phyloP scores from a whole-genome alignment of 208 protist species.

The Crithidia mellificae region DNA sequence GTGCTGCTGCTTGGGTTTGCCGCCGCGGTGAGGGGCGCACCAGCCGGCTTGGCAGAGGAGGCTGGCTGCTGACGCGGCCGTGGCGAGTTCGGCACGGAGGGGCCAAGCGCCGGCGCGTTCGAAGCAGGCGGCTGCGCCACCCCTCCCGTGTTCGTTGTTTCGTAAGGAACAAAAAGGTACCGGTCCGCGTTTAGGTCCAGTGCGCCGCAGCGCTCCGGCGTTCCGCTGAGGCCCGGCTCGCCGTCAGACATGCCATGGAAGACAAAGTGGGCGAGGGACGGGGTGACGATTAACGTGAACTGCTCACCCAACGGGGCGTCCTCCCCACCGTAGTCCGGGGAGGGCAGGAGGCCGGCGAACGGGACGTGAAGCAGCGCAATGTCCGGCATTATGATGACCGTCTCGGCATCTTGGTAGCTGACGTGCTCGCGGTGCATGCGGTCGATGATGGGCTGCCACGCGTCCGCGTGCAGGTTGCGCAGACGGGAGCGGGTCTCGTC shows the following conservation, averaged over 20 bases:
- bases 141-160: neutral
- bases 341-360: constrained; percentile 68
- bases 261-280: constrained; percentile 68
- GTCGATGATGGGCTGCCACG: constrained; percentile 67
- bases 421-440: constrained; percentile 45
- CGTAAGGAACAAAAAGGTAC: constrained; percentile 36
- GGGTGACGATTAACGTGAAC: constrained; percentile 66
- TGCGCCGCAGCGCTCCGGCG: constrained; percentile 10
- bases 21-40: neutral
- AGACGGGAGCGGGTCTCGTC: constrained; percentile 44
- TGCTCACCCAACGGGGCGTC: constrained; percentile 58
- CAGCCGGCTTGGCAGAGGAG: neutral
- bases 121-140: neutral
- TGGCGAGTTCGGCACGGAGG: constrained; percentile 8
- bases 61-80: neutral
- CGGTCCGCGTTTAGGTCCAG: constrained; percentile 27
- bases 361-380: constrained; percentile 73
- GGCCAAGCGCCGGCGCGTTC: neutral
- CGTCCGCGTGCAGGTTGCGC: constrained; percentile 73
- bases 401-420: constrained; percentile 49
- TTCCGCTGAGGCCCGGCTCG: constrained; percentile 3
- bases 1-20: constrained; percentile 1
- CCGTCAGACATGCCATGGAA: constrained; percentile 30
- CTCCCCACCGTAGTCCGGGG: constrained; percentile 34
- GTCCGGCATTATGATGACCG: constrained; percentile 79